Base-by-base conservation (phyloP, 495 filamentous ascomycete genomes). In the Saxophila tyrrhenica region DNA sequence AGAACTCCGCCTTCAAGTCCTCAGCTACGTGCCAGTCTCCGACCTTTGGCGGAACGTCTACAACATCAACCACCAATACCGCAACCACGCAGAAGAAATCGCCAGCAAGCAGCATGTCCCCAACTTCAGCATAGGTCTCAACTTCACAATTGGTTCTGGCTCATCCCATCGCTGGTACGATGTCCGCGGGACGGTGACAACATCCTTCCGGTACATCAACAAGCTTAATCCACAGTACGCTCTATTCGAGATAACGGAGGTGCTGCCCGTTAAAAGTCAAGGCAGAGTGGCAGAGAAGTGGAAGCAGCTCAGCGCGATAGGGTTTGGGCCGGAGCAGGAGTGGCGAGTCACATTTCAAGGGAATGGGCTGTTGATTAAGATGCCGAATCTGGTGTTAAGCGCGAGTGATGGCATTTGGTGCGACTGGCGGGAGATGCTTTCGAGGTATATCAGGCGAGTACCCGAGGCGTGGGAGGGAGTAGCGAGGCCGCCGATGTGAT, bases 351-450 rank as follows among this genome's bases (percentile, higher is more conserved):
- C 52, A 23, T 57, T 25, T 39, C 22, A 15, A 2, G 32, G 29
- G 7, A 22, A 45, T n/a, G 48, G 48, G 7, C 5, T 29, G 10
- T 16, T 45, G 20, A 45, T 51, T 29, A 17, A 32, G 20, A n/a
- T 57, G 48, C 39, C 48, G 47, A 52, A 52, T 13, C 20, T 57
- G n/a, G 23, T 57, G 3, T 13, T 44, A 7, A 32, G 48, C 3
- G 39, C 9, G 1, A 24, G 22, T 3, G 52, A 54, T 17, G 48
- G 54, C 2, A 24, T 57, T 16, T 57, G 21, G 32, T 51, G 47
- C 23, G 54, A 57, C 24, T 57, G 54, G 54, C 8, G 48, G 48
- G 54, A 57, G 41, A n/a, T 57, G 21, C 39, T 57, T 24, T 25
- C 39, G 32, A 45, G n/a, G 1, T 55, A 55, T 43, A 24, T 48